Evolutionary conservation across 129 eudicot genomes (phyloP).

Genomic region (Tagetes erecta): DNA sequence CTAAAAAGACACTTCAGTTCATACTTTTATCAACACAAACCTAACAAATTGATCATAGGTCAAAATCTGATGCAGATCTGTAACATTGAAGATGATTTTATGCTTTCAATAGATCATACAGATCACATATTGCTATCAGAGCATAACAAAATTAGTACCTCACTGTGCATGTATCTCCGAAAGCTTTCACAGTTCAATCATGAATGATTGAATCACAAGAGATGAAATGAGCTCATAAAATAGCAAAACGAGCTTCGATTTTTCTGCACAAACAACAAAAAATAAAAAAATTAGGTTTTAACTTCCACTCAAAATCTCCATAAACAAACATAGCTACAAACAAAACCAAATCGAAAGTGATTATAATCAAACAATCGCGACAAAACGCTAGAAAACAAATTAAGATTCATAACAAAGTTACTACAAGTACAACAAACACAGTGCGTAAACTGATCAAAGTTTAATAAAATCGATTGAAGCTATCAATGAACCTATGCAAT

Average conservation of each 20-base stretch:
- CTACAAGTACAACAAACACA: conserved; percentile 11
- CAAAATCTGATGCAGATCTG: conserved; percentile 13
- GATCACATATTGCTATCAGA: background rate
- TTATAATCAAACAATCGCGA: conserved; percentile 5
- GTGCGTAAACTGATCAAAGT: background rate
- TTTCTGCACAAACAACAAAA: background rate
- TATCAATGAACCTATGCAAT: conserved; percentile 5
- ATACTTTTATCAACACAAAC: conserved; percentile 11
- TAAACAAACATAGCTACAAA: conserved; percentile 33
- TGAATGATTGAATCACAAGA: conserved; percentile 18
- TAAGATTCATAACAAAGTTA: conserved; percentile 18
- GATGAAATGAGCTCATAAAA: background rate
- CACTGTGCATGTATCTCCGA: conserved; percentile 25
- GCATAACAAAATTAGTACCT: conserved; percentile 5
- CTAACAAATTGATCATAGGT: conserved; percentile 1
- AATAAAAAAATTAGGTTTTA: conserved; percentile 16
- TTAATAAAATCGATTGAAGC: background rate
- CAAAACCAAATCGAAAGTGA: conserved; percentile 8
- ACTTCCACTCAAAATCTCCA: conserved; percentile 4
- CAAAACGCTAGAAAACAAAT: conserved; percentile 21
- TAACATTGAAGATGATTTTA: conserved; percentile 8
- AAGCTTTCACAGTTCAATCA: conserved; percentile 10
- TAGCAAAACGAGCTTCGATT: conserved; percentile 6
- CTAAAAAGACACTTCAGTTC: conserved; percentile 2
- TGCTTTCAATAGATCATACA: conserved; percentile 10